A percentile compares a stretch with the other conserved stretches of the same genome.
Conservation (phyloP, 805 yeast species). For the Danielia reshetovae region DNA sequence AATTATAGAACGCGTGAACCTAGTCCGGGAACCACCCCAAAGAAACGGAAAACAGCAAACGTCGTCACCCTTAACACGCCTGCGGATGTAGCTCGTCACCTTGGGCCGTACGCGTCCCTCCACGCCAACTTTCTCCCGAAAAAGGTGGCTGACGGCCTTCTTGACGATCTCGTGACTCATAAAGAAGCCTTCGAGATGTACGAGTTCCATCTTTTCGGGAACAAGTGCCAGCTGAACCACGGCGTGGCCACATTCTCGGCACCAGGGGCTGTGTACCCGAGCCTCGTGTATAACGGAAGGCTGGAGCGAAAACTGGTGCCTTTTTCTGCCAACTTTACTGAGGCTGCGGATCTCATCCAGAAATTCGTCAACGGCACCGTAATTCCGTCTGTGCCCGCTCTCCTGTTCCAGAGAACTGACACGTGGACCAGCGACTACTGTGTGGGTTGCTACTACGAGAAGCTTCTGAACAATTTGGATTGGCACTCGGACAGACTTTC, state of each 20-base stretch:
- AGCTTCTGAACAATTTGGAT: constrained; percentile 50
- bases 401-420: constrained; percentile 35
- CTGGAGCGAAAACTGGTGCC: constrained; percentile 17
- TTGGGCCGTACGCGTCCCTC: constrained; percentile 48
- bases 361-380: constrained; percentile 34
- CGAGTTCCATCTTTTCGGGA: constrained; percentile 60
- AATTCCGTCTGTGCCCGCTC: constrained; percentile 24
- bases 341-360: constrained; percentile 37
- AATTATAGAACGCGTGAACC: background rate
- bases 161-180: constrained; percentile 41
- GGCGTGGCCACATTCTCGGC: constrained; percentile 24
- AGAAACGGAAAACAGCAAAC: background rate
- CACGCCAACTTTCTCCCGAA: constrained; percentile 50
- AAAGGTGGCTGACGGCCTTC: constrained; percentile 43
- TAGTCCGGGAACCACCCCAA: background rate
- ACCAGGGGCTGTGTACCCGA: constrained; percentile 15
- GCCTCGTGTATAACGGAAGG: constrained; percentile 41
- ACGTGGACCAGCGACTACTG: constrained; percentile 53
- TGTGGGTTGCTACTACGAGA: constrained; percentile 53
- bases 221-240: constrained; percentile 58
- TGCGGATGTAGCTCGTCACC: constrained; percentile 44
- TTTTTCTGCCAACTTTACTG: constrained; percentile 39
- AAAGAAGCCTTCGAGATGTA: constrained; percentile 36
- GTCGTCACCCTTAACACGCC: constrained; percentile 46
- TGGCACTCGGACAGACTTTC: constrained; percentile 78